Percentiles rank a stretch among this genome's conserved stretches.
These are phyloP conservation scores for Cryptococcus floricola DNA, from an alignment of 1,284 basidiomycete genomes.

Conservation along the genomic window DNA sequence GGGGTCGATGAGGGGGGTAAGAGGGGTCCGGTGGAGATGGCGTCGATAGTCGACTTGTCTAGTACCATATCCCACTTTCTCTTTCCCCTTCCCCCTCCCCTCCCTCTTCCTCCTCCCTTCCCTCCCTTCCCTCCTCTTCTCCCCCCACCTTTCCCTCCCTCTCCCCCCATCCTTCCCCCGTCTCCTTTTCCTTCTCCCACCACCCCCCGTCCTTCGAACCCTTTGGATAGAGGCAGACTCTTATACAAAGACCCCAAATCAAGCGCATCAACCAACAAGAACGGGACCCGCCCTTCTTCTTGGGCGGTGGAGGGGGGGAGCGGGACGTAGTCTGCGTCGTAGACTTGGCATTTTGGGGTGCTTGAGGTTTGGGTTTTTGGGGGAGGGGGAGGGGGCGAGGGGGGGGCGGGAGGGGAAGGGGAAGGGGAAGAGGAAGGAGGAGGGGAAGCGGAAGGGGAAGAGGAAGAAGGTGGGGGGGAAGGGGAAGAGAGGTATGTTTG, in stretches of 20 bases:
- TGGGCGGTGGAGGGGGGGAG: not conserved
- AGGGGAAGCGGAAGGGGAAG: not conserved
- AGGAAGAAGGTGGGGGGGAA: not conserved
- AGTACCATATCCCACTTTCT: conserved; percentile 33
- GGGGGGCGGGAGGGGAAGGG: not conserved
- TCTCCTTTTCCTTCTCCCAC: not conserved
- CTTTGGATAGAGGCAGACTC: not conserved
- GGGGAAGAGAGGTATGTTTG: not conserved
- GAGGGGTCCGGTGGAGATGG: conserved; percentile 38
- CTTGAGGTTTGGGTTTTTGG: no score
- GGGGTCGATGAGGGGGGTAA: not conserved
- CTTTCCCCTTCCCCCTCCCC: not conserved
- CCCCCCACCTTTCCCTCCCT: conserved; percentile 13
- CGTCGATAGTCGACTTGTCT: conserved; percentile 46
- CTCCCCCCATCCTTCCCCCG: no score
- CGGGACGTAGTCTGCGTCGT: conserved; percentile 38
- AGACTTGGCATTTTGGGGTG: conserved; percentile 9
- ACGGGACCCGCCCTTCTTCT: conserved; percentile 2
- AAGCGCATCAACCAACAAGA: conserved; percentile 7
- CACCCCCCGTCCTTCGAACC: not conserved
- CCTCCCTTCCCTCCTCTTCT: not conserved
- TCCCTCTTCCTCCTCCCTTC: not conserved
- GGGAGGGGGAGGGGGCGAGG: no score
- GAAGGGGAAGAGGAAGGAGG: not conserved
- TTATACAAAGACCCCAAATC: conserved; percentile 1